A percentile compares a stretch with the other conserved stretches of the same genome.
phyloP scores from a whole-genome alignment of 1,284 basidiomycete species.

The Moesziomyces antarcticus region DNA sequence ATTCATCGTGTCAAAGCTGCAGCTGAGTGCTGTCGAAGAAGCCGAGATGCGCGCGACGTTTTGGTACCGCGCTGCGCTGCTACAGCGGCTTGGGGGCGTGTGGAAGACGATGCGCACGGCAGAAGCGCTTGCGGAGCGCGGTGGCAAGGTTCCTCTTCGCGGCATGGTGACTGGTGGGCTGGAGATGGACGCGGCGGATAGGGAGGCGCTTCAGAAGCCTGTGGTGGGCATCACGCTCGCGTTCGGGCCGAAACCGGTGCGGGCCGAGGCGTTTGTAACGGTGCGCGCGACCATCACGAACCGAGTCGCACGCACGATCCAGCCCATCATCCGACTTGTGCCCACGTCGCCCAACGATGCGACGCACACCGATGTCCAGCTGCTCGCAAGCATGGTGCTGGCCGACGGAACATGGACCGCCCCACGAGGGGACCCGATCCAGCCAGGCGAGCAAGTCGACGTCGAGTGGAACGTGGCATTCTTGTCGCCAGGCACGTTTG shows the following conservation, averaged over 20 bases:
- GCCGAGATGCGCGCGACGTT: constrained; percentile 80
- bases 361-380: neutral
- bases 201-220: constrained; percentile 12
- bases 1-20: constrained; percentile 84
- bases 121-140: constrained; percentile 6
- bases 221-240: constrained; percentile 12
- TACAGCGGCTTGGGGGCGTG: constrained; percentile 75
- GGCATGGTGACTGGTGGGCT: constrained; percentile 14
- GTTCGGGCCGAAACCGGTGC: constrained; percentile 4
- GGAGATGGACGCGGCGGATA: constrained; percentile 4
- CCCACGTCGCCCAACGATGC: constrained; percentile 9
- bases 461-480: constrained; percentile 26
- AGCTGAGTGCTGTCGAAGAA: constrained; percentile 74
- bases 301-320: constrained; percentile 10
- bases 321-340: constrained; percentile 37
- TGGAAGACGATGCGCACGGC: constrained; percentile 75
- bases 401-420: constrained; percentile 28
- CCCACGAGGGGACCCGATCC: neutral
- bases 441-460: constrained; percentile 1
- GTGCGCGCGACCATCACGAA: constrained; percentile 19
- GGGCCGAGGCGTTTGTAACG: constrained; percentile 15
- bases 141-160: constrained; percentile 7
- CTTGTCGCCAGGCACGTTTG: constrained; percentile 19
- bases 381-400: constrained; percentile 17
- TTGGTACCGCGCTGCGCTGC: constrained; percentile 90